These are phyloP conservation scores for Porphyrellus sp. DNA, from an alignment of 1,284 basidiomycete genomes.

Conservation along the genomic window DNA sequence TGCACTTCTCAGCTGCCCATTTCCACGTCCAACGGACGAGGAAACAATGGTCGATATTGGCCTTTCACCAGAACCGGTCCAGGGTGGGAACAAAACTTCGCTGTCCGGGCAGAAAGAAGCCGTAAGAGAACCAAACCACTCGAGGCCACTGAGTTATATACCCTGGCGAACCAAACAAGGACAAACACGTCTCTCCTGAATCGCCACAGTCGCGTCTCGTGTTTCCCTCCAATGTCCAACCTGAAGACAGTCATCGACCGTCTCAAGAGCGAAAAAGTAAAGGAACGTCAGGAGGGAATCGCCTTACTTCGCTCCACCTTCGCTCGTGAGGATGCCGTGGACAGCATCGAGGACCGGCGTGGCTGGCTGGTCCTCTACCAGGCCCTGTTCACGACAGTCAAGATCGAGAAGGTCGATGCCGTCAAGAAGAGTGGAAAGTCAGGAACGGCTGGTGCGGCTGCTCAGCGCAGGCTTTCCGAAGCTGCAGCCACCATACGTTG, in stretches of 20 bases:
- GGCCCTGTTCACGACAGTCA: constrained; percentile 65
- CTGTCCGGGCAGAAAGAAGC: constrained; percentile 75
- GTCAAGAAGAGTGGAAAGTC: constrained; percentile 47
- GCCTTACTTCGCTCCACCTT: constrained; percentile 59
- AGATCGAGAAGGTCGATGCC: constrained; percentile 55
- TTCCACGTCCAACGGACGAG: constrained; percentile 49
- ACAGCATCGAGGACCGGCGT: constrained; percentile 52
- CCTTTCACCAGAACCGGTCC: constrained; percentile 72
- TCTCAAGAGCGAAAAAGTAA: constrained; percentile 66
- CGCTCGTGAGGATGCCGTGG: constrained; percentile 48
- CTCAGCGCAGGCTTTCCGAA: constrained; percentile 58
- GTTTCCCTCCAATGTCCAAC: constrained; percentile 35
- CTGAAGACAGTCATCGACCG: constrained; percentile 49
- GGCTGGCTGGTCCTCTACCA: constrained; percentile 73
- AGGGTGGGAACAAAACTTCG: constrained; percentile 49
- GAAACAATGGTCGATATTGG: constrained; percentile 48
- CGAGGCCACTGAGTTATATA: constrained; percentile 25
- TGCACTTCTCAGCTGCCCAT: constrained; percentile 46
- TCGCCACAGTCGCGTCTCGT: constrained; percentile 14
- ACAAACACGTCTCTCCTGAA: constrained; percentile 22
- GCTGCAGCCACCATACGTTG: constrained; percentile 67
- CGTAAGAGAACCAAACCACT: constrained; percentile 21
- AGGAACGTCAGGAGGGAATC: constrained; percentile 69
- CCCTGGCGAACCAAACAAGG: constrained; percentile 26
- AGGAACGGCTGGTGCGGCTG: constrained; percentile 39